Conservation (phyloP, 441 rosid species). For the Euphorbia celastroides region DNA sequence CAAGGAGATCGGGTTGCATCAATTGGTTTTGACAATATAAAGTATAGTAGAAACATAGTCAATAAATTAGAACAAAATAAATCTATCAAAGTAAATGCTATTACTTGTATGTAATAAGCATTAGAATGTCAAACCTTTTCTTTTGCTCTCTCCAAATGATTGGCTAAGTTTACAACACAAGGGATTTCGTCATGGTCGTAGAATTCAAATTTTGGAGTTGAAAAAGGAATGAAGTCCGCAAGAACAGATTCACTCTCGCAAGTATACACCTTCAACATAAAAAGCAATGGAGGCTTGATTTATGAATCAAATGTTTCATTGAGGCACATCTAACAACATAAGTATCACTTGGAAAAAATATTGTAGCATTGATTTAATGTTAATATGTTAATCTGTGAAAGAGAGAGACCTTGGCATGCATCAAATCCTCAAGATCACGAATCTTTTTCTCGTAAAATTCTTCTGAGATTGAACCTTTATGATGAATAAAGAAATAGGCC, state of each 20-base stretch:
- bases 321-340: not conserved
- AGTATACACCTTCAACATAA: slow-evolving; percentile 61
- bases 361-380: not conserved
- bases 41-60: slow-evolving; percentile 25
- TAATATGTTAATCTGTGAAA: too few relatives aligned
- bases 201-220: slow-evolving; percentile 52
- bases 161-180: slow-evolving; percentile 21
- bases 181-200: slow-evolving; percentile 40
- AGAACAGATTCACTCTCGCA: slow-evolving; percentile 56
- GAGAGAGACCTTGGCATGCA: slow-evolving; percentile 66
- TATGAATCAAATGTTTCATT: not conserved
- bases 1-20: slow-evolving; percentile 35
- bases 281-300: slow-evolving; percentile 7
- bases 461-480: slow-evolving; percentile 43
- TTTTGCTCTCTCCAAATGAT: slow-evolving; percentile 32
- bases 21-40: slow-evolving; percentile 49
- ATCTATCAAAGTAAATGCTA: not conserved
- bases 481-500: not conserved
- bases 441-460: slow-evolving; percentile 47
- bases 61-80: slow-evolving; percentile 42
- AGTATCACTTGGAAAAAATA: not conserved
- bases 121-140: slow-evolving; percentile 36
- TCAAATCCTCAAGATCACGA: slow-evolving; percentile 54
- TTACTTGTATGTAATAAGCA: slow-evolving; percentile 4
- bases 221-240: slow-evolving; percentile 52